Base-by-base conservation (phyloP, 1,284 basidiomycete species). In the Omphalotus olearius region DNA sequence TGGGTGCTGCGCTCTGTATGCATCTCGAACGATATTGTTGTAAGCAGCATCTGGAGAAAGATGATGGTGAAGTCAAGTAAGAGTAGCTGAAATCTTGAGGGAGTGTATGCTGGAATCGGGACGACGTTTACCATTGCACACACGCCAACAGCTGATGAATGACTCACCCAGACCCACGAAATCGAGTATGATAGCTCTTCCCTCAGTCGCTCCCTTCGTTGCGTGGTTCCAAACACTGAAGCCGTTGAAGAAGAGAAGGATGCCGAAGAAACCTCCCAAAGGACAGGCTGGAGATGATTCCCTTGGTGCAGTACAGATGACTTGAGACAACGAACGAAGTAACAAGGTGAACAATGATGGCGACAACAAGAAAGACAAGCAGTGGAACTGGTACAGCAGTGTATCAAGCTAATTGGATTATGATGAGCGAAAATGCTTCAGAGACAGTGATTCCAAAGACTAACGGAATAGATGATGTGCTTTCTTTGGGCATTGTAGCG, bases 401-500 rank as follows among this genome's bases (percentile, higher is more conserved):
- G 74, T 66, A 65, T 88, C 83, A 62, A 89, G 75, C 87, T 90
- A 43, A 35, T 28, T 25, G 36, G 50, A 33, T 43, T 49, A 26
- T 18, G 20, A 37, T 26, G 16, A 45, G 18, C 23, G 18, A 47
- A 13, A 23, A 16, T 37, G 30, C 38, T 7, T 23, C 35, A 37
- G 30, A 53, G 25, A 38, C 38, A 47, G 7, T 13, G 2, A 50
- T 16, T 39, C 42, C 23, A 23, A 16, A 47, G 45, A 76, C 84
- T 61, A 63, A 86, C 87, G 37, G 86, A 83, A 62, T 78, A 71
- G 61, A 90, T 76, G 68, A 89, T 76, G 67, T 90, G 88, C 67
- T 83, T 79, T 61, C 87, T 76, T 67, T 88, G 86, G 60, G 76
- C 82, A 82, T 86, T 71, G 69, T 80, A 75, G 61, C 79, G 83